Conservation (phyloP, 2,329 filamentous ascomycete genomes). For the Aureobasidium sp. region DNA sequence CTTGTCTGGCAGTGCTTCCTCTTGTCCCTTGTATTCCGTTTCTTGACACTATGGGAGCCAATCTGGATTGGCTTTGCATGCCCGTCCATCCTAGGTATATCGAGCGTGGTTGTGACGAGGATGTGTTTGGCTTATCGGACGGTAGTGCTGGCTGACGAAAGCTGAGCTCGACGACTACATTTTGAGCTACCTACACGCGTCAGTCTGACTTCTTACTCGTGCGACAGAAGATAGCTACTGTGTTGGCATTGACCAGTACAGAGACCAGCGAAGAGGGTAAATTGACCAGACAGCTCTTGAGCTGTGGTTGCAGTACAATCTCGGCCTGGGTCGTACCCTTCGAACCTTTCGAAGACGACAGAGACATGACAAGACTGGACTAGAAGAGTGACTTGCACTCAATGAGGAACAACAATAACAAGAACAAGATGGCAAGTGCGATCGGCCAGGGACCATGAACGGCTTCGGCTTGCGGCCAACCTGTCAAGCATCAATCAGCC, state of each 20-base stretch:
- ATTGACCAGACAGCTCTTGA: conserved; percentile 94
- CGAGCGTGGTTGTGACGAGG: conserved; percentile 48
- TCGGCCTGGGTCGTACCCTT: conserved; percentile 48
- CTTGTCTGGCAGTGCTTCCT: conserved; percentile 50
- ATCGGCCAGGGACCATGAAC: not conserved
- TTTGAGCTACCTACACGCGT: conserved; percentile 67
- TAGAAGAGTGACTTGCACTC: not conserved
- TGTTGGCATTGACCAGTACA: conserved; percentile 80
- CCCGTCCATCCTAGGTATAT: conserved; percentile 94
- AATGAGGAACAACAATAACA: not conserved
- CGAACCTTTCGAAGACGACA: not conserved
- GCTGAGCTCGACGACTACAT: conserved; percentile 88
- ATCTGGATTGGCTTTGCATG: conserved; percentile 85
- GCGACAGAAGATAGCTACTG: conserved; percentile 49
- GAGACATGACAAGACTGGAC: not conserved
- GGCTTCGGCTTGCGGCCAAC: conserved; percentile 5
- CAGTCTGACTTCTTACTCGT: conserved; percentile 19
- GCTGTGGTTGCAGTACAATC: conserved; percentile 67
- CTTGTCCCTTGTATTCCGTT: conserved; percentile 53
- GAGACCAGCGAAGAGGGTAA: conserved; percentile 78
- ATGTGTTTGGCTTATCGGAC: conserved; percentile 30
- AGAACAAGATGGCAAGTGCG: not conserved
- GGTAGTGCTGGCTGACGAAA: conserved; percentile 57
- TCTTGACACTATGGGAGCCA: conserved; percentile 64
- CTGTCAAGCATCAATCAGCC: not conserved